Percentiles rank a stretch among this genome's conserved stretches.
These are phyloP conservation scores for Phoma herbarum DNA, from an alignment of 2,329 filamentous ascomycete genomes.

Conservation along the genomic window DNA sequence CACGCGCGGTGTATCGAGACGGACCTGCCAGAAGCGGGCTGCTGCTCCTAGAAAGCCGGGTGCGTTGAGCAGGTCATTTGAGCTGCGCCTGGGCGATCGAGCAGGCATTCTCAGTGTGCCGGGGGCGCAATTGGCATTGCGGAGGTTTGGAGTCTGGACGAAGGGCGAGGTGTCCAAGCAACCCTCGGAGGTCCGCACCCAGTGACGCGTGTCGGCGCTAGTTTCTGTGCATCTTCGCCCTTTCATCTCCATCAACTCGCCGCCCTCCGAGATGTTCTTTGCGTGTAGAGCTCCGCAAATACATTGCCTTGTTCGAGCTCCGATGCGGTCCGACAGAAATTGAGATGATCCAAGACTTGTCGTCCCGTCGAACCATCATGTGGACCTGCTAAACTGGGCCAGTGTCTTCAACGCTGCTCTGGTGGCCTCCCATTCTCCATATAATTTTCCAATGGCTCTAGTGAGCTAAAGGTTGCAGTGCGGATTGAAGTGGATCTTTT, in stretches of 20 bases:
- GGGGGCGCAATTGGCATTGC: constrained; percentile 34
- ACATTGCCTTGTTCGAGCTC: no score
- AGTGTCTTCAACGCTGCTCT: no score
- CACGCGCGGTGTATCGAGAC: constrained; percentile 6
- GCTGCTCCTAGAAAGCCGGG: constrained; percentile 57
- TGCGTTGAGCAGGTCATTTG: constrained; percentile 37
- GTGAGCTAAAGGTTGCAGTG: no score
- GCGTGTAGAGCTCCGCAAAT: no score
- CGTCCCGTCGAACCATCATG: no score
- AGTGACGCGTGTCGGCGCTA: constrained; percentile 16
- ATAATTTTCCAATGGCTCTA: no score
- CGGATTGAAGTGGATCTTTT: no score
- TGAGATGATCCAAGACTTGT: no score
- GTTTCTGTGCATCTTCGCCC: not conserved
- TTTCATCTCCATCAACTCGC: not conserved
- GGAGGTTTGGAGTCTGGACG: constrained; percentile 5
- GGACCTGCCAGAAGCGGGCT: constrained; percentile 61
- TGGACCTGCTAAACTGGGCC: no score
- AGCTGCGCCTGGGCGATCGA: constrained; percentile 37
- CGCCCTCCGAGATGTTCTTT: not conserved
- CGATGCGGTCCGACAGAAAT: no score
- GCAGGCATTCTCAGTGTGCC: constrained; percentile 40
- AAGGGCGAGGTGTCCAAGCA: constrained; percentile 14
- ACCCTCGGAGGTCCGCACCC: constrained; percentile 35
- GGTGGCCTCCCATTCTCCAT: no score